Base-by-base conservation (phyloP, 2,329 filamentous ascomycete genomes). In the Hortaea werneckii region DNA sequence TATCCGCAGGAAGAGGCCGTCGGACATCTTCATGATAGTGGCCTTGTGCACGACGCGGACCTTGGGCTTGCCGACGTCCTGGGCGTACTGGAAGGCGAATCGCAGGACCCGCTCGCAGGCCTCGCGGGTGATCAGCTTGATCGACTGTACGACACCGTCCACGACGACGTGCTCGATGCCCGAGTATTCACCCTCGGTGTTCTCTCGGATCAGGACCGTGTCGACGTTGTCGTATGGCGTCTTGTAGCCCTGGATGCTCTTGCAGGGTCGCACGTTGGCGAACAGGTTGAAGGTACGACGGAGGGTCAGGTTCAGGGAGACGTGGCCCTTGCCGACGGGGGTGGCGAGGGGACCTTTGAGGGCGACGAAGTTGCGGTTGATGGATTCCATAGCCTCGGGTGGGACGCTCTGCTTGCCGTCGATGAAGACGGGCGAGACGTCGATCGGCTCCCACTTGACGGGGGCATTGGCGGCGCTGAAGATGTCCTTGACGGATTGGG, bases 11-110 rank as follows among this genome's bases (percentile, higher is more conserved):
- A 98, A 98, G 52, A 98, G 86, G 74, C 92, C 92, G 69, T 98
- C 92, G 66, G 85, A 90, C 87, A 95, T 94, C 82, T 98, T 98
- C 92, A 98, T 98, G 76, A 98, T 98, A 66, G 92, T 96, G 68
- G 92, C 92, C 81, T 98, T 98, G 85, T 98, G 92, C 54, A 96
- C 89, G 50, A 88, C 90, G 65, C 89, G 87, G 63, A 96, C 90
- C 85, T 95, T 95, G 67, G 82, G 89, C 77, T 87, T 86, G 72
- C 89, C 88, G 64, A 95, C 85, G 60, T 87, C 80, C 70, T 92
- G 79, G 59, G 92, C 92, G 68, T 98, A 88, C 75, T 98, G 90
- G 82, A 98, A 98, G 62, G 94, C 92, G 70, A 88, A 98, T 66
- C 89, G 84, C 57, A 96, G 81, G 45, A 98, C 92, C 60, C 92